Conservation (phyloP, 108 stramenopile species). For the Parmales sp. region DNA sequence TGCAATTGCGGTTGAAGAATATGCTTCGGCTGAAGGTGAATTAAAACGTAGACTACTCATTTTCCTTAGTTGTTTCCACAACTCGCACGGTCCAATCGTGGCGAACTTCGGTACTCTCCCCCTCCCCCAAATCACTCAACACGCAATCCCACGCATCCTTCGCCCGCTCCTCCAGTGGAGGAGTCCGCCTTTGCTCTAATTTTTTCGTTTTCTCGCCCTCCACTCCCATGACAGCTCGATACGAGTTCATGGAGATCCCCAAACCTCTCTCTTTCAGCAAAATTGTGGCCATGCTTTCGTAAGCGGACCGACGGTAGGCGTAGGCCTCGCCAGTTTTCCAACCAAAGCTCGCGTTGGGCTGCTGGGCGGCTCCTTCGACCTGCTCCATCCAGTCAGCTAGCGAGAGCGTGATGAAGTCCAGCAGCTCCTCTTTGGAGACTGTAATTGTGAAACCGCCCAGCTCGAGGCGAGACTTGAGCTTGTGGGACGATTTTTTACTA, state of each 20-base stretch:
- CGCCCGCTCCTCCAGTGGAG: too few relatives aligned
- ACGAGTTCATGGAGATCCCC: background rate
- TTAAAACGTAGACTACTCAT: too few relatives aligned
- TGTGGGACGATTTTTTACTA: background rate
- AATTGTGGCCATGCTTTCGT: slow-evolving; percentile 48
- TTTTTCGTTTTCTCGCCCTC: background rate
- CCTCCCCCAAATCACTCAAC: too few relatives aligned
- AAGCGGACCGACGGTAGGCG: slow-evolving; percentile 52
- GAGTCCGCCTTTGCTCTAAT: too few relatives aligned
- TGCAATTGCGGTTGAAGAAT: too few relatives aligned
- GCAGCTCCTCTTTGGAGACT: slow-evolving; percentile 49
- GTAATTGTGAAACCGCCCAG: slow-evolving; percentile 50
- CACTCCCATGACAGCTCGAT: background rate
- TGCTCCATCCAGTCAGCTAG: slow-evolving; percentile 70
- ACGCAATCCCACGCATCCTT: too few relatives aligned
- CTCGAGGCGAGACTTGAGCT: slow-evolving; percentile 47
- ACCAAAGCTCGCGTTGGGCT: slow-evolving; percentile 31
- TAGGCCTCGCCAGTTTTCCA: slow-evolving; percentile 66
- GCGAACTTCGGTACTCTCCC: too few relatives aligned
- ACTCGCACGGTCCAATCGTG: too few relatives aligned
- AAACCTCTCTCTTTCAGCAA: slow-evolving; percentile 12
- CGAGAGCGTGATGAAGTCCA: slow-evolving; percentile 50
- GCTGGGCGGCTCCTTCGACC: slow-evolving; percentile 56
- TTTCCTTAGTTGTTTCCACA: too few relatives aligned
- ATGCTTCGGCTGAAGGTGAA: too few relatives aligned